Percentiles rank a stretch among this genome's conserved stretches.
Evolutionary conservation across 2,329 filamentous ascomycete species (phyloP).

Genomic region (Sphaerulina vaccinii): DNA sequence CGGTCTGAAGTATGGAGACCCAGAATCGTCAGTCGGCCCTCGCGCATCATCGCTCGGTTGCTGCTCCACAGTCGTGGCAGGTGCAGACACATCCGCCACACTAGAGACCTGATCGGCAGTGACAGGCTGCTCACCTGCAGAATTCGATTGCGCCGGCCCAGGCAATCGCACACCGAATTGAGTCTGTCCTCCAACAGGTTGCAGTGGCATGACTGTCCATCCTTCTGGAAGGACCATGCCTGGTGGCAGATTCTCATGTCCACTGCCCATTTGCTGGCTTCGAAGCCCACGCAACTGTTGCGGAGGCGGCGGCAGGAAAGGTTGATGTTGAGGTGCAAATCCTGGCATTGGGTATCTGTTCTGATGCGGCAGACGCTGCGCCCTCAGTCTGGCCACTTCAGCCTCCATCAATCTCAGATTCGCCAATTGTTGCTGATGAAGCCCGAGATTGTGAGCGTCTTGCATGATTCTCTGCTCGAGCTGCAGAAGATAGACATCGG

Average conservation of each 20-base stretch:
- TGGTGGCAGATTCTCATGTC: conserved; percentile 49
- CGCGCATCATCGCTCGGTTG: background rate
- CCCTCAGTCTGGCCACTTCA: conserved; percentile 66
- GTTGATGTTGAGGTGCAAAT: conserved; percentile 12
- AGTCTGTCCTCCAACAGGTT: conserved; percentile 32
- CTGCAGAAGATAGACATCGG: conserved; percentile 62
- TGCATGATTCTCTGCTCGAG: conserved; percentile 68
- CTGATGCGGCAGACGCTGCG: conserved; percentile 26
- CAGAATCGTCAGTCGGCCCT: conserved; percentile 31
- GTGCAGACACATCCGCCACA: background rate
- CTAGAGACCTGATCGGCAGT: background rate
- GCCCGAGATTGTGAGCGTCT: conserved; percentile 63
- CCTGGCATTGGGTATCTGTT: conserved; percentile 15
- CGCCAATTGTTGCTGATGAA: conserved; percentile 66
- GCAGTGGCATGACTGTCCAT: conserved; percentile 51
- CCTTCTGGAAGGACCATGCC: conserved; percentile 54
- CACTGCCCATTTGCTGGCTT: conserved; percentile 39
- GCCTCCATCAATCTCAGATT: conserved; percentile 65
- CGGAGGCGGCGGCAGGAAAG: background rate
- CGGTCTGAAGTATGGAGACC: conserved; percentile 34
- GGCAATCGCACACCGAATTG: conserved; percentile 1
- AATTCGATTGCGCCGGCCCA: background rate
- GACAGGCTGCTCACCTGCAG: background rate
- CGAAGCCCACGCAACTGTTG: conserved; percentile 27
- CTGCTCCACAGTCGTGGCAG: background rate